These are phyloP conservation scores for Elsinoe perseae DNA, from an alignment of 2,329 filamentous ascomycete species.

Conservation along the genomic window DNA sequence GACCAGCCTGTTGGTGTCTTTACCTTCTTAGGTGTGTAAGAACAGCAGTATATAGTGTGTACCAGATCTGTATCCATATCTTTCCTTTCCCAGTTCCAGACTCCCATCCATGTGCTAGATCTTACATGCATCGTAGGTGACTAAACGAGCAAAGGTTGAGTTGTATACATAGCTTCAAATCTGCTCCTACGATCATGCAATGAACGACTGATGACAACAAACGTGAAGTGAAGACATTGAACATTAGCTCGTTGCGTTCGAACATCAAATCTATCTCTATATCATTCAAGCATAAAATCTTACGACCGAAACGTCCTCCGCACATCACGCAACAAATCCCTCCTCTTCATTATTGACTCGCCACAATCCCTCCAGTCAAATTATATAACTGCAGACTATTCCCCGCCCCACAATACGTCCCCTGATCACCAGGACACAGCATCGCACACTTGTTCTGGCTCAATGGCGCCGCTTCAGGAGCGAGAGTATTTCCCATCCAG, in stretches of 20 bases:
- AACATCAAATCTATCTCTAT: neutral
- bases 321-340: neutral
- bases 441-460: constrained; percentile 22
- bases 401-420: constrained; percentile 27
- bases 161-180: too few species aligned
- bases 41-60: neutral
- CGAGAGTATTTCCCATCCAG: constrained; percentile 17
- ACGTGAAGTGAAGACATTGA: constrained; percentile 5
- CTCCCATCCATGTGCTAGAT: too few species aligned
- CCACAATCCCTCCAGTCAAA: neutral
- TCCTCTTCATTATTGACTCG: neutral
- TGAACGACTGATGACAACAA: too few species aligned
- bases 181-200: too few species aligned
- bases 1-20: neutral
- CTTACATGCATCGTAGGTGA: too few species aligned
- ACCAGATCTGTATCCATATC: constrained; percentile 15
- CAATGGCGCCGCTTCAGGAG: neutral
- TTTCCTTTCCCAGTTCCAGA: constrained; percentile 24
- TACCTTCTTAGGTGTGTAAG: neutral
- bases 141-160: too few species aligned
- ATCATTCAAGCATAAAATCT: neutral
- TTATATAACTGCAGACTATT: constrained; percentile 19
- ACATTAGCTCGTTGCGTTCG: neutral
- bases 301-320: too few species aligned
- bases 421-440: constrained; percentile 23